A percentile compares a stretch with the other conserved stretches of the same genome.
Evolutionary conservation across 805 yeast genomes (phyloP).

Genomic region (Saccharomyces kudriavzevii): DNA sequence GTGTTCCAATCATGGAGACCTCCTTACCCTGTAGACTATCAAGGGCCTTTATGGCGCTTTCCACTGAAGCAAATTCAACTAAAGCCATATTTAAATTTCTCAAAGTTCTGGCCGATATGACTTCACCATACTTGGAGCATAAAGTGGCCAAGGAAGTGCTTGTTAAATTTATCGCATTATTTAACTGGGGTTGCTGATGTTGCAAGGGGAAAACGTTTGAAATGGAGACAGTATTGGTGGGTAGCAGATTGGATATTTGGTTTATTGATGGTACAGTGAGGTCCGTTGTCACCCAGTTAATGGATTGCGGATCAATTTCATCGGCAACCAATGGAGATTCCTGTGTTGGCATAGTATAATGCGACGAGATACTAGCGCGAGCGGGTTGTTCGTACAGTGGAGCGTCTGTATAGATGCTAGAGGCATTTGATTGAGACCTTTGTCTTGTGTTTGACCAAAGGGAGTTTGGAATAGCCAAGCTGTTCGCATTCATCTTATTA

Average conservation of each 20-base stretch:
- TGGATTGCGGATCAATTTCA: slow-evolving; percentile 49
- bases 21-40: slow-evolving; percentile 76
- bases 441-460: slow-evolving; percentile 20
- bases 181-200: slow-evolving; percentile 44
- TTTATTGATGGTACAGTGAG: slow-evolving; percentile 67
- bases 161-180: slow-evolving; percentile 38
- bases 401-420: slow-evolving; percentile 29
- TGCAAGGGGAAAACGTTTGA: slow-evolving; percentile 50
- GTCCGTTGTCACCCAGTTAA: slow-evolving; percentile 64
- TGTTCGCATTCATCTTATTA: slow-evolving; percentile 9
- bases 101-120: slow-evolving; percentile 54
- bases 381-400: slow-evolving; percentile 19
- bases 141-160: slow-evolving; percentile 49
- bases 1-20: slow-evolving; percentile 61
- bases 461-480: slow-evolving; percentile 11
- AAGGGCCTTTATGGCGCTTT: slow-evolving; percentile 71
- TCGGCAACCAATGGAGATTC: slow-evolving; percentile 39
- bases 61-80: slow-evolving; percentile 64
- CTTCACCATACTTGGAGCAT: slow-evolving; percentile 53
- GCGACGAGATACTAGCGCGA: slow-evolving; percentile 18
- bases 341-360: slow-evolving; percentile 14
- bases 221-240: slow-evolving; percentile 68
- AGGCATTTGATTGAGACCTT: slow-evolving; percentile 29
- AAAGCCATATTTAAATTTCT: slow-evolving; percentile 45
- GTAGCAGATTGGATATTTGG: slow-evolving; percentile 58